Base-by-base conservation (phyloP, 2,329 filamentous ascomycete species). In the Fusarium sororula region DNA sequence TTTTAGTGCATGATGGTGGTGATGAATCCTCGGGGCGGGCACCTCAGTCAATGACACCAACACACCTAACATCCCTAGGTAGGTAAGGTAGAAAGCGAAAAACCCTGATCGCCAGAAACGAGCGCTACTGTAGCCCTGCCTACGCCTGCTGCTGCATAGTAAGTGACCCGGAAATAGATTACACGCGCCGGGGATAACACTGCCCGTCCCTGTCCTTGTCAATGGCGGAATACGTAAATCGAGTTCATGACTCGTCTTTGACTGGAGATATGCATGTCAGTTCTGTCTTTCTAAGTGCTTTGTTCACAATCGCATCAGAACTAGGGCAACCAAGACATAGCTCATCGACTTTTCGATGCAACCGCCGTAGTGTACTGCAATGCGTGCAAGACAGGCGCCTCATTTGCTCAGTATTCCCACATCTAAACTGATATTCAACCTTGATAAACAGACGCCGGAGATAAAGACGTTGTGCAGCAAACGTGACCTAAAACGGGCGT, bases 81-180 rank as follows among this genome's bases (percentile, higher is more conserved):
- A 32, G 32, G 32, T 32, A 32, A 35, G 32, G 22, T 47, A 48
- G 45, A 65, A 45, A 54, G 55, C 50, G 50, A 63, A 65, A 72
- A 65, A 55, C 56, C 74, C 65, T 75, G 72, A 78, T 77, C 75
- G 54, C 24, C 74, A 59, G 63, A 62, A 44, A 48, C 42, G 22
- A 48, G 55, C 67, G 51, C 71, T 77, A 71, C 37, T 32, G 30
- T 58, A 58, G 55, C 55, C 55, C 32, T 48, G 55, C 44, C 24
- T 47, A 15, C 38, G 45, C n/a, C 57, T 32, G 51, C 26, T 32
- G 35, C 26, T 30, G 14, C 32, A 35, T 35, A 35, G 32, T 35
- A 35, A 45, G 30, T 54, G 47, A 48, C 15, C 55, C 76, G 74
- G 76, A 42, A 75, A 78, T 78, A 71, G 67, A 63, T 35, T 18